phyloP scores from a whole-genome alignment of 306 rosid species.

The Albizia julibrissin region DNA sequence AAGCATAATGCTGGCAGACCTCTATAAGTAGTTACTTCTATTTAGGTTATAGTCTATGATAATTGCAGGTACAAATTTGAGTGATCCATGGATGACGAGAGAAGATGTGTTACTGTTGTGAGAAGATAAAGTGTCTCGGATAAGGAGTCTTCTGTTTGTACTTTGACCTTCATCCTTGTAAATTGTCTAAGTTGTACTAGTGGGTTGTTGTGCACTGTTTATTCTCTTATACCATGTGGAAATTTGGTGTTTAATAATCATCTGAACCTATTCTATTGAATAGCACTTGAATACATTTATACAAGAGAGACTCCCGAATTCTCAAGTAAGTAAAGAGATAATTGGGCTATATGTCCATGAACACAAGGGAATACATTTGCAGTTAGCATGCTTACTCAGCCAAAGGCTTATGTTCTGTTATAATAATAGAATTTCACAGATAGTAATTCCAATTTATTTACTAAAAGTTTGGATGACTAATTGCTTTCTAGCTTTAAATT shows the following conservation, averaged over 20 bases:
- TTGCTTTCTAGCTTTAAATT: too few species aligned
- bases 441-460: too few species aligned
- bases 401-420: background rate
- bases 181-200: background rate
- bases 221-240: background rate
- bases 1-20: background rate
- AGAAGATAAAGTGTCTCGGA: background rate
- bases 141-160: background rate
- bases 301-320: background rate
- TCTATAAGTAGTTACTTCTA: background rate
- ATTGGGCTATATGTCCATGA: background rate
- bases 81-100: background rate
- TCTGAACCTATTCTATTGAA: background rate
- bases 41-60: background rate
- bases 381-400: background rate
- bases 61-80: background rate
- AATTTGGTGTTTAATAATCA: background rate
- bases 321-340: background rate
- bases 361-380: background rate
- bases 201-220: background rate
- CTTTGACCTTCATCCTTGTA: background rate
- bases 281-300: background rate
- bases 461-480: too few species aligned
- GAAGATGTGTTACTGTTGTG: background rate
- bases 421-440: too few species aligned